phyloP scores from a whole-genome alignment of 306 rosid species.

The Astragalus glycyphyllos region DNA sequence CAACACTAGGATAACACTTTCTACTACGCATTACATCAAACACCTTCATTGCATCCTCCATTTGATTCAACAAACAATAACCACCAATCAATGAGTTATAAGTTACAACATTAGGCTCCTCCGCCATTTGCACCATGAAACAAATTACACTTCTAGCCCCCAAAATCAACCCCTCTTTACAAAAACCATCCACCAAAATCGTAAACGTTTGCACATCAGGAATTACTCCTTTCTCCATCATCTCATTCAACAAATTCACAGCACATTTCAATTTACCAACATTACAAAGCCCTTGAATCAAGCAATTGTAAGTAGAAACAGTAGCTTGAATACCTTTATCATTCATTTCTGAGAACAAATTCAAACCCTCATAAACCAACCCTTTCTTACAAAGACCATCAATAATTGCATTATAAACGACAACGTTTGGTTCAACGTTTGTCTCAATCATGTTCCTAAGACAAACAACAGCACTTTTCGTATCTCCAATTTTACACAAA shows the following conservation, averaged over 20 bases:
- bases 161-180: constrained; percentile 45
- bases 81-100: constrained; percentile 50
- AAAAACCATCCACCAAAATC: constrained; percentile 47
- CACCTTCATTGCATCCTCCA: constrained; percentile 42
- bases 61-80: constrained; percentile 41
- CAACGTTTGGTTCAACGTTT: constrained; percentile 16
- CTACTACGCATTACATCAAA: constrained; percentile 36
- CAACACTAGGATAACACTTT: constrained; percentile 34
- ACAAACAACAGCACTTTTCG: constrained; percentile 27
- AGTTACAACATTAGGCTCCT: constrained; percentile 47
- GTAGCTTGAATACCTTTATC: constrained; percentile 28
- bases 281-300: constrained; percentile 44
- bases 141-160: constrained; percentile 36
- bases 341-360: constrained; percentile 46
- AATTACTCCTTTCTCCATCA: constrained; percentile 37
- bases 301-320: constrained; percentile 43
- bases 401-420: constrained; percentile 40
- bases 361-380: constrained; percentile 34
- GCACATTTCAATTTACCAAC: constrained; percentile 40
- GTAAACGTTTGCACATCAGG: constrained; percentile 43
- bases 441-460: constrained; percentile 36
- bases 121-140: constrained; percentile 41
- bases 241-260: constrained; percentile 39
- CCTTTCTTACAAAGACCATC: constrained; percentile 42
- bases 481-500: constrained; percentile 39